Percentiles rank a stretch among this genome's conserved stretches.
phyloP scores from a whole-genome alignment of 2,329 filamentous ascomycete species.

The Sarocladium kiliense region DNA sequence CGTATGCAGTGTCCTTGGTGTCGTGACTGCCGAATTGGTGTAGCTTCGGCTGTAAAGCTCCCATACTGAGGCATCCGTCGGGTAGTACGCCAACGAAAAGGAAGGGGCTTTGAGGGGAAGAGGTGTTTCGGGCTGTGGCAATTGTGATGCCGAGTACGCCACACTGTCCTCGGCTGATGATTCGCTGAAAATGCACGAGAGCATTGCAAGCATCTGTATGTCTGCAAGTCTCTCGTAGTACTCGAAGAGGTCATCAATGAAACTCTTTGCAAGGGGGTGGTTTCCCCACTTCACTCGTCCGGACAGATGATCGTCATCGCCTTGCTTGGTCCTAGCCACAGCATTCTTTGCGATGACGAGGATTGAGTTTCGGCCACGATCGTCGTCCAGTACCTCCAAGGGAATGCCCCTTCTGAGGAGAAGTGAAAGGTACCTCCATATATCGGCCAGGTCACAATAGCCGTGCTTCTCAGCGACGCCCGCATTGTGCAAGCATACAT shows the following conservation, averaged over 20 bases:
- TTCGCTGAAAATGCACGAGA: slow-evolving; percentile 65
- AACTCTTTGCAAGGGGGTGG: slow-evolving; percentile 57
- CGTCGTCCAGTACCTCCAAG: slow-evolving; percentile 55
- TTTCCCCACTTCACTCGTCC: slow-evolving; percentile 64
- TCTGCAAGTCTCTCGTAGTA: slow-evolving; percentile 60
- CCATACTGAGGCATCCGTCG: slow-evolving; percentile 52
- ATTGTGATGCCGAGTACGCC: slow-evolving; percentile 51
- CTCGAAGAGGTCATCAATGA: slow-evolving; percentile 57
- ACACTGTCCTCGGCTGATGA: slow-evolving; percentile 49
- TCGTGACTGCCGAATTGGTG: slow-evolving; percentile 49
- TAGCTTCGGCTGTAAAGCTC: slow-evolving; percentile 46
- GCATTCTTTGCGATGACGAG: slow-evolving; percentile 64
- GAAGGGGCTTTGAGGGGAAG: slow-evolving; percentile 60
- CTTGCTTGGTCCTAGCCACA: slow-evolving; percentile 35
- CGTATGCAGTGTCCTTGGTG: slow-evolving; percentile 52
- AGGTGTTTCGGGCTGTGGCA: slow-evolving; percentile 56
- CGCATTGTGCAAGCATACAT: slow-evolving; percentile 82
- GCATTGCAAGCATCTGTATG: slow-evolving; percentile 67
- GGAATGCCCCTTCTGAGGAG: slow-evolving; percentile 74
- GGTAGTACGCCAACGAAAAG: slow-evolving; percentile 63
- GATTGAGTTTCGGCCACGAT: slow-evolving; percentile 52
- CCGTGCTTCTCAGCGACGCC: slow-evolving; percentile 67
- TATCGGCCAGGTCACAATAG: slow-evolving; percentile 65
- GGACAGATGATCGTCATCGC: slow-evolving; percentile 28
- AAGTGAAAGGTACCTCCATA: slow-evolving; percentile 79